Percentiles rank a stretch among this genome's conserved stretches.
These are phyloP conservation scores for Craterostigma plantagineum DNA, from an alignment of 257 asterid species.

Conservation along the genomic window DNA sequence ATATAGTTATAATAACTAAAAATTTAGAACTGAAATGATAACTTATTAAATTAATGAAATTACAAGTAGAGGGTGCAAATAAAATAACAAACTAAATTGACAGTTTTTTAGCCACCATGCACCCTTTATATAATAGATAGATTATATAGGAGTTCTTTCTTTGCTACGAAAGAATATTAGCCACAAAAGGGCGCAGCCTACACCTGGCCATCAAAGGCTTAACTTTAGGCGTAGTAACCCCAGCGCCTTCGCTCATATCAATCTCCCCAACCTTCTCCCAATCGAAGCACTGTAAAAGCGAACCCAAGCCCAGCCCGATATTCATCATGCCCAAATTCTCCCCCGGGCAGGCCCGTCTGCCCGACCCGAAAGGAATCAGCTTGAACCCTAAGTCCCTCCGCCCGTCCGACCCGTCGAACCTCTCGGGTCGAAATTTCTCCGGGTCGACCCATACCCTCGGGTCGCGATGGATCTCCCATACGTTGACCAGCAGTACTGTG, in stretches of 20 bases:
- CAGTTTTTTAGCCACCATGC: no score
- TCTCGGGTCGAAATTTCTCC: constrained; percentile 54
- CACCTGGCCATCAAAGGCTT: constrained; percentile 29
- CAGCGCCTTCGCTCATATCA: constrained; percentile 31
- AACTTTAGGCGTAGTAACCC: constrained; percentile 26
- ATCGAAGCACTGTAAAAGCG: constrained; percentile 34
- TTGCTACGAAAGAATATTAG: constrained; percentile 13
- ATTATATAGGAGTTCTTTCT: no score
- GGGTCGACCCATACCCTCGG: constrained; percentile 56
- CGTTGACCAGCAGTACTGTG: constrained; percentile 42
- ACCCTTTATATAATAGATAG: no score
- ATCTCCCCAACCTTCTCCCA: constrained; percentile 36
- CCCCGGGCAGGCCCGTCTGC: constrained; percentile 49
- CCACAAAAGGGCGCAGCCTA: constrained; percentile 23
- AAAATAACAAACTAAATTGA: no score
- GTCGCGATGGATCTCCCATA: constrained; percentile 59
- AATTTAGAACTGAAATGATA: no score
- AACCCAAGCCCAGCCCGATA: constrained; percentile 28
- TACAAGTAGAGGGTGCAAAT: no score
- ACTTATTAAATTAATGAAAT: no score
- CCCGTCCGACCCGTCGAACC: constrained; percentile 41
- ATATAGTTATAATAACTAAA: no score
- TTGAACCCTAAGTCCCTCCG: constrained; percentile 28
- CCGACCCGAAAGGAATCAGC: constrained; percentile 30
- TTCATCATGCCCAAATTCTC: constrained; percentile 20